Percentiles rank a stretch among this genome's conserved stretches.
Conservation (phyloP, 139 green algal species). For the Yamagishiella unicocca region DNA sequence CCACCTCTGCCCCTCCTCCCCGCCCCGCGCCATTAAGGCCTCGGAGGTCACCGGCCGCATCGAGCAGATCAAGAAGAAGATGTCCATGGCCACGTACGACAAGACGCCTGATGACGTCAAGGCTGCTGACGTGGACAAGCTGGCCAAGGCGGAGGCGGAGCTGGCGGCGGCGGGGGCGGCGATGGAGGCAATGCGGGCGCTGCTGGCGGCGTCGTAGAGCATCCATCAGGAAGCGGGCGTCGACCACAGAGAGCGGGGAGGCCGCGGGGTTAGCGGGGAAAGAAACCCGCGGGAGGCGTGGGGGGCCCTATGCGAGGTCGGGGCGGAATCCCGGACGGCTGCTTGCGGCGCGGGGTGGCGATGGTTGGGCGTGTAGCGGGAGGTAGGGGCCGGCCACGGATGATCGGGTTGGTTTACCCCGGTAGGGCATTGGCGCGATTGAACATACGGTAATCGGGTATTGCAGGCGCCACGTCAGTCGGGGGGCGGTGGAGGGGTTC, state of each 20-base stretch:
- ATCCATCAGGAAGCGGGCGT: not conserved
- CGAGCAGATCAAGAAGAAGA: conserved; percentile 71
- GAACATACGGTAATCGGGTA: too few species aligned
- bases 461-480: too few species aligned
- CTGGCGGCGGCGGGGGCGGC: conserved; percentile 53
- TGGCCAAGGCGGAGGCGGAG: conserved; percentile 74
- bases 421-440: too few species aligned
- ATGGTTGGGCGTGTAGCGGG: too few species aligned
- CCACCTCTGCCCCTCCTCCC: not conserved
- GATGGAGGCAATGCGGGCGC: conserved; percentile 68
- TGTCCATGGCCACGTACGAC: conserved; percentile 76
- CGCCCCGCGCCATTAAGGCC: not conserved
- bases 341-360: too few species aligned
- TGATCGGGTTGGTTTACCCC: too few species aligned
- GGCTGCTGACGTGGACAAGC: conserved; percentile 65
- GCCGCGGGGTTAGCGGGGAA: not conserved
- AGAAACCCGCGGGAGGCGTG: too few species aligned
- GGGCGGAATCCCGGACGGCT: too few species aligned
- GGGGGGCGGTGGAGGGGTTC: too few species aligned
- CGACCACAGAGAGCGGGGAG: not conserved
- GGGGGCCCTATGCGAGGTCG: too few species aligned
- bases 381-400: too few species aligned
- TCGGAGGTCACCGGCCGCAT: conserved; percentile 59
- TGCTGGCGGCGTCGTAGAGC: conserved; percentile 49
- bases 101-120: conserved; percentile 83